A percentile compares a stretch with the other conserved stretches of the same genome.
Conservation (phyloP, 2,329 filamentous ascomycete species). For the Fusarium acutatum region DNA sequence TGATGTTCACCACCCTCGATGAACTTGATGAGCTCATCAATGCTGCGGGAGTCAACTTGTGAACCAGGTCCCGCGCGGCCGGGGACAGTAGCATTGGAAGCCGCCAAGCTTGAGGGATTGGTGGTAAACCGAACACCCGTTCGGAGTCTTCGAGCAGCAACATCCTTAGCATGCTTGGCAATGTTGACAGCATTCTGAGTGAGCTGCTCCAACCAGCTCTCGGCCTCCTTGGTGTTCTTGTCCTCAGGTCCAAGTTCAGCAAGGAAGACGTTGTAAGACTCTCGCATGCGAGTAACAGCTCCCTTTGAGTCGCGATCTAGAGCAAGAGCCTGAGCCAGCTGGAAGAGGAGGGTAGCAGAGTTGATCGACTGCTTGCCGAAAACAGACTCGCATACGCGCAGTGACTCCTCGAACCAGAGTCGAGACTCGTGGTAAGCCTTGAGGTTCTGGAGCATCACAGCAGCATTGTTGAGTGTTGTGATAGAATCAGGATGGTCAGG, state of each 20-base stretch:
- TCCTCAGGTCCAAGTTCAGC: slow-evolving; percentile 86
- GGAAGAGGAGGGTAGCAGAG: slow-evolving; percentile 94
- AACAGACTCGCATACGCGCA: slow-evolving; percentile 86
- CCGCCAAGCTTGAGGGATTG: slow-evolving; percentile 38
- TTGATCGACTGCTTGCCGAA: slow-evolving; percentile 92
- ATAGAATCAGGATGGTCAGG: slow-evolving; percentile 95
- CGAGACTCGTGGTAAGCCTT: slow-evolving; percentile 96
- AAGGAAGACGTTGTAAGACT: slow-evolving; percentile 96
- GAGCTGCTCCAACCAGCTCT: slow-evolving; percentile 94
- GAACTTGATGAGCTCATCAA: slow-evolving; percentile 93
- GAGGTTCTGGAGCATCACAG: slow-evolving; percentile 96
- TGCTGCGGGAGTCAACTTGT: slow-evolving; percentile 78
- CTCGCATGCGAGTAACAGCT: slow-evolving; percentile 92
- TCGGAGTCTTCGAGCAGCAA: slow-evolving; percentile 77
- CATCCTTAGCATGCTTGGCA: slow-evolving; percentile 90
- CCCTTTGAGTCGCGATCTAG: slow-evolving; percentile 95
- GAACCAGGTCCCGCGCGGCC: slow-evolving; percentile 43
- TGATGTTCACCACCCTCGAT: slow-evolving; percentile 80
- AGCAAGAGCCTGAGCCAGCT: slow-evolving; percentile 93
- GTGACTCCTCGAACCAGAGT: slow-evolving; percentile 94
- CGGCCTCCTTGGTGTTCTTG: slow-evolving; percentile 97
- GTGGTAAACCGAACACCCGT: slow-evolving; percentile 73
- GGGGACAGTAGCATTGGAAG: slow-evolving; percentile 45
- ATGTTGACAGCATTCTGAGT: slow-evolving; percentile 95
- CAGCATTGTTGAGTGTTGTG: slow-evolving; percentile 98